Percentiles rank a stretch among this genome's conserved stretches.
phyloP scores from a whole-genome alignment of 371 early-diverging fungal species.

The Cokeromyces recurvatus region DNA sequence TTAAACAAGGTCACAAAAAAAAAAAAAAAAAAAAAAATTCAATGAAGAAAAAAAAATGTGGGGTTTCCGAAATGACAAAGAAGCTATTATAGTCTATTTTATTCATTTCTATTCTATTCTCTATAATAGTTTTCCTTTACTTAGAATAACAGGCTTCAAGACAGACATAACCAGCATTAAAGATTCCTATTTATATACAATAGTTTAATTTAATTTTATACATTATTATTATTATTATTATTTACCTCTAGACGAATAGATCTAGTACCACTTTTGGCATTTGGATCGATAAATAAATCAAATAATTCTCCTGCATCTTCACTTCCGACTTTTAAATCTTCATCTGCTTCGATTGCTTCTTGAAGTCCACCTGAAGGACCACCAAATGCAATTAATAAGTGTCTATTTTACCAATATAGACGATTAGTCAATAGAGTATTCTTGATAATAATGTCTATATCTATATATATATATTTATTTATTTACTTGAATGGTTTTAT shows the following conservation, averaged over 20 bases:
- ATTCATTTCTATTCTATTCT: no score
- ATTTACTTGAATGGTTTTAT: constrained; percentile 16
- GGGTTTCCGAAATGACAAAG: no score
- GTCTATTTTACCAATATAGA: constrained; percentile 35
- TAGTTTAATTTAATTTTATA: constrained; percentile 5
- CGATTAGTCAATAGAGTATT: neutral
- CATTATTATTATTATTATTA: neutral
- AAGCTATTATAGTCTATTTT: no score
- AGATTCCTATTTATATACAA: constrained; percentile 19
- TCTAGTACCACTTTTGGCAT: constrained; percentile 58
- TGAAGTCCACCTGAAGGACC: constrained; percentile 63
- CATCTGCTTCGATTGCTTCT: constrained; percentile 68
- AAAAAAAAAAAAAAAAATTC: no score
- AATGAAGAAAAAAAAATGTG: no score
- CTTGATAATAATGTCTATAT: neutral
- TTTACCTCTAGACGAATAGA: constrained; percentile 65
- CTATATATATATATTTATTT: no score
- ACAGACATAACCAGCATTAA: constrained; percentile 31
- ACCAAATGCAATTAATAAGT: constrained; percentile 68
- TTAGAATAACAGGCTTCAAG: constrained; percentile 20
- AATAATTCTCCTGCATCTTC: constrained; percentile 65
- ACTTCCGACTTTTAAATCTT: constrained; percentile 52
- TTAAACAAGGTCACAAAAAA: no score
- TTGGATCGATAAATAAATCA: constrained; percentile 61
- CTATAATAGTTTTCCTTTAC: constrained; percentile 24